These are phyloP conservation scores for Lipomyces yamanashiensis DNA, from an alignment of 805 yeast genomes.

Conservation along the genomic window DNA sequence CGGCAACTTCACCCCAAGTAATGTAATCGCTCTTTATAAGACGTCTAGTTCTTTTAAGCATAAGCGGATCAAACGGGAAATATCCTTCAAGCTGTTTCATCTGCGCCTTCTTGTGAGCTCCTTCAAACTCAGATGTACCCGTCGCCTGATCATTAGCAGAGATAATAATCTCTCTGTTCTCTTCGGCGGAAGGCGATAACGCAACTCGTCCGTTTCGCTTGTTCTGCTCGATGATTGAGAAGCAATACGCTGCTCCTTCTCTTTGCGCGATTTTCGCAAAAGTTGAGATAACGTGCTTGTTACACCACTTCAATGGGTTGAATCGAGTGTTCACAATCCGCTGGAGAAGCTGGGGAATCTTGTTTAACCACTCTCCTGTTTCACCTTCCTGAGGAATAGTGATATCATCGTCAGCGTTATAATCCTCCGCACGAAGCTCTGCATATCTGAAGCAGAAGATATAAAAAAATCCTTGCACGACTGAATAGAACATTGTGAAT, in stretches of 20 bases:
- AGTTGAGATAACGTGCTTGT: slow-evolving; percentile 89
- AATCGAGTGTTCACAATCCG: slow-evolving; percentile 83
- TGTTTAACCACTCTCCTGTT: slow-evolving; percentile 68
- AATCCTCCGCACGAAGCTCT: slow-evolving; percentile 51
- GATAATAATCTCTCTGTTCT: slow-evolving; percentile 47
- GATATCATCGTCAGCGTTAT: slow-evolving; percentile 37
- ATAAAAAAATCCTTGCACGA: slow-evolving; percentile 86
- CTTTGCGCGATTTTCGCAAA: slow-evolving; percentile 92
- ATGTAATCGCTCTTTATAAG: slow-evolving; percentile 63
- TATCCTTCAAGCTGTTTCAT: slow-evolving; percentile 79
- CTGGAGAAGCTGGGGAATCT: slow-evolving; percentile 83
- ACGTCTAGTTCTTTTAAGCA: slow-evolving; percentile 63
- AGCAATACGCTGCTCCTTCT: slow-evolving; percentile 89
- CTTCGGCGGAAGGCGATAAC: slow-evolving; percentile 43
- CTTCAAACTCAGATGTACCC: slow-evolving; percentile 3
- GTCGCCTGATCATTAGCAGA: slow-evolving; percentile 7
- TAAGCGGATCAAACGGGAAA: slow-evolving; percentile 93
- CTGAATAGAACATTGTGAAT: slow-evolving; percentile 85
- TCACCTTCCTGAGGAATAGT: slow-evolving; percentile 31
- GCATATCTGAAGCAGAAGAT: slow-evolving; percentile 88
- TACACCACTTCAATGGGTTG: slow-evolving; percentile 91
- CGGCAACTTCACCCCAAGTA: slow-evolving; percentile 83
- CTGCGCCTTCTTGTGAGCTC: neutral
- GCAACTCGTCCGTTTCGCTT: slow-evolving; percentile 55
- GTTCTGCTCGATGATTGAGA: slow-evolving; percentile 88